Conservation (phyloP, 2,329 filamentous ascomycete species). For the Diaporthe sp. region DNA sequence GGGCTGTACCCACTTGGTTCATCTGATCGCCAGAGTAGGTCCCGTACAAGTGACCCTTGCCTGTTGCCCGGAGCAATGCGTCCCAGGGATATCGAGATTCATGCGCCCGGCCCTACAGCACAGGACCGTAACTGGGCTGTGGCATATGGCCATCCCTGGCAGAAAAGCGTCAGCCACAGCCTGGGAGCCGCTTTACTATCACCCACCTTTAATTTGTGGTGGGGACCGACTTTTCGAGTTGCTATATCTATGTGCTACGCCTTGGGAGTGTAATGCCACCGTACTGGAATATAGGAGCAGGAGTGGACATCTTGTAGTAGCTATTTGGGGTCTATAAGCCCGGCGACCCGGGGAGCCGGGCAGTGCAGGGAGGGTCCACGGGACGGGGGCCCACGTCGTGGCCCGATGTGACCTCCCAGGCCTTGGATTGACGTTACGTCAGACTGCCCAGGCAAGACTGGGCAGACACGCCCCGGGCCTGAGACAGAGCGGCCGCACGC, state of each 20-base stretch:
- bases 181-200: not conserved
- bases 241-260: not conserved
- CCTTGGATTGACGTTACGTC: slow-evolving; percentile 6
- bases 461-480: not conserved
- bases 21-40: slow-evolving; percentile 22
- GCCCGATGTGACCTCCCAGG: slow-evolving; percentile 5
- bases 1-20: slow-evolving; percentile 12
- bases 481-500: slow-evolving; percentile 20
- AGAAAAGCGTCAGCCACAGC: not conserved
- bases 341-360: slow-evolving; percentile 18
- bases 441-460: not conserved
- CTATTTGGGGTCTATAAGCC: not conserved
- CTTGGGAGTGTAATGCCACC: not conserved
- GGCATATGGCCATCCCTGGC: not conserved
- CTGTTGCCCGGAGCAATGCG: not conserved
- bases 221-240: not conserved
- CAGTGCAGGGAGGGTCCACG: slow-evolving; percentile 3
- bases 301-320: not conserved
- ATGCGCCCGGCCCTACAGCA: not conserved
- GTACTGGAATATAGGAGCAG: not conserved
- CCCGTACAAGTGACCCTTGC: not conserved
- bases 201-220: not conserved
- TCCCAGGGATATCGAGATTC: slow-evolving; percentile 3
- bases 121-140: not conserved
- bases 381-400: not conserved